Evolutionary conservation across 2,329 filamentous ascomycete genomes (phyloP).

Genomic region (Pezicula carpinea): DNA sequence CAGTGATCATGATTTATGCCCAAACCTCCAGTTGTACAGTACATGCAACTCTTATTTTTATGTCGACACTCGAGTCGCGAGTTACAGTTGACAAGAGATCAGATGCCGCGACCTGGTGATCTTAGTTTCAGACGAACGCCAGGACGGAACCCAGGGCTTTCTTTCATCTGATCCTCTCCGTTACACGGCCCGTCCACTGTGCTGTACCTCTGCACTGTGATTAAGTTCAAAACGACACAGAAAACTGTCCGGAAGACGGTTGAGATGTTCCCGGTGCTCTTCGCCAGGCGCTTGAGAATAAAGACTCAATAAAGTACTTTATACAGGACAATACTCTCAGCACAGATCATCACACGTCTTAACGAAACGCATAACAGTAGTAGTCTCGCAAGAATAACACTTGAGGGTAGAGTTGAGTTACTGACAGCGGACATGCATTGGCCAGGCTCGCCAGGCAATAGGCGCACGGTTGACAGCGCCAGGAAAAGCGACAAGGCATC

Average conservation of each 20-base stretch:
- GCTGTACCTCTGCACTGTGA: background rate
- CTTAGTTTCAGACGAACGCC: too few species aligned
- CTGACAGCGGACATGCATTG: conserved; percentile 1
- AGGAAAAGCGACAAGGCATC: background rate
- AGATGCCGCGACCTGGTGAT: too few species aligned
- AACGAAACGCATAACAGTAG: background rate
- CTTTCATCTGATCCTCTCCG: too few species aligned
- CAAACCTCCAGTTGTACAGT: too few species aligned
- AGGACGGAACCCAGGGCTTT: too few species aligned
- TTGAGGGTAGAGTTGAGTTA: too few species aligned
- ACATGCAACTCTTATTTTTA: too few species aligned
- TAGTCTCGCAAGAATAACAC: background rate
- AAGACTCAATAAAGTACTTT: too few species aligned
- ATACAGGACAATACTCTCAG: background rate
- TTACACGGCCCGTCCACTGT: too few species aligned
- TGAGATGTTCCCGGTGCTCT: background rate
- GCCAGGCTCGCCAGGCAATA: background rate
- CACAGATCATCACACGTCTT: background rate
- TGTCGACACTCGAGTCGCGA: too few species aligned
- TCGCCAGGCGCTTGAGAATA: background rate
- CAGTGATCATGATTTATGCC: too few species aligned
- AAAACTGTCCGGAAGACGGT: background rate
- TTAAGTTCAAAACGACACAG: background rate
- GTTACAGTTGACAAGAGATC: too few species aligned
- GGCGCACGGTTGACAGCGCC: background rate